Conservation (phyloP, 148 eudicot genomes). For the Fagopyrum esculentum region DNA sequence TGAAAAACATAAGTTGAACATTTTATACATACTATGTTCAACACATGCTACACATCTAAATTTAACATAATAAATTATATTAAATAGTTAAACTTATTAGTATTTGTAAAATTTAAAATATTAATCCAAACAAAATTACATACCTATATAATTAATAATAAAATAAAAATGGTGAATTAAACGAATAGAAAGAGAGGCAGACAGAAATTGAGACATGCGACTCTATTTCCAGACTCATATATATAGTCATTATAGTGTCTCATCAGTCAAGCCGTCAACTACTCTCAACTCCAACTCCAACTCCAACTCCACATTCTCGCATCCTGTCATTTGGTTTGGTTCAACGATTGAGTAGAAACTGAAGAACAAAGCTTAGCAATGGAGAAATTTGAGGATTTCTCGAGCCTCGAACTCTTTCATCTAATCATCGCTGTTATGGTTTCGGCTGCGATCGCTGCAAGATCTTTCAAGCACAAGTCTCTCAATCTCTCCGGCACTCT, state of each 20-base stretch:
- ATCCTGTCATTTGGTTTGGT: not conserved
- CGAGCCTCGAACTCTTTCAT: constrained; percentile 25
- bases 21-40: too few relatives aligned
- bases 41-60: too few relatives aligned
- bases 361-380: constrained; percentile 14
- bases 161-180: too few relatives aligned
- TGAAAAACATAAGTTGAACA: too few relatives aligned
- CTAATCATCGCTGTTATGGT: constrained; percentile 39
- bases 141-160: too few relatives aligned
- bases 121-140: too few relatives aligned
- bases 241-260: not conserved
- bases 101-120: too few relatives aligned
- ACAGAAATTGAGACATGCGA: not conserved
- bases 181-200: not conserved
- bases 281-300: not conserved
- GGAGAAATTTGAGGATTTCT: constrained; percentile 28
- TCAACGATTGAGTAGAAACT: not conserved
- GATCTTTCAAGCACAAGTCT: constrained; percentile 67
- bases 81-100: too few relatives aligned
- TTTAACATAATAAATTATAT: too few relatives aligned
- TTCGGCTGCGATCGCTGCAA: constrained; percentile 49
- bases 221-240: not conserved
- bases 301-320: not conserved
- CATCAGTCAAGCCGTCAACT: not conserved
- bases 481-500: constrained; percentile 72